A percentile compares a stretch with the other conserved stretches of the same genome.
Conservation (phyloP, 2,329 filamentous ascomycete species). For the Elsinoe necatrix region DNA sequence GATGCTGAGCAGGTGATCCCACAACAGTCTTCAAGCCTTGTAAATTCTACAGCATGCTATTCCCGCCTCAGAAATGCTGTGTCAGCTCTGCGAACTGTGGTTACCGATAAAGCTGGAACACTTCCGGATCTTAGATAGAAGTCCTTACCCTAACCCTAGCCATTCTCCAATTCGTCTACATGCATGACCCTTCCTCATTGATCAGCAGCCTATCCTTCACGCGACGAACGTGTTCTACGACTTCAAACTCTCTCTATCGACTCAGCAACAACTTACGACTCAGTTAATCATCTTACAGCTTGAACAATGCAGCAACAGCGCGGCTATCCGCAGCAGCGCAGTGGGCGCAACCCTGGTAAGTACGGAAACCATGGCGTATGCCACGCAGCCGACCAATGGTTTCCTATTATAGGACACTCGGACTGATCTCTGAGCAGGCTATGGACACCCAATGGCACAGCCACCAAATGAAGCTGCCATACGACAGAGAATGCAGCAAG, state of each 20-base stretch:
- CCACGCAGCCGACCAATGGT: too few relatives aligned
- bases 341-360: conserved; percentile 3
- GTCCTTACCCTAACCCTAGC: background rate
- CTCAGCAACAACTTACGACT: background rate
- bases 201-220: background rate
- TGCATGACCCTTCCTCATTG: background rate
- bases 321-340: conserved; percentile 11
- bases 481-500: conserved; percentile 40
- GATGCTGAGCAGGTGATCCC: too few relatives aligned
- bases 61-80: too few relatives aligned
- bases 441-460: conserved; percentile 27
- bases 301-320: background rate
- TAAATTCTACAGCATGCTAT: too few relatives aligned
- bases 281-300: too few relatives aligned
- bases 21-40: too few relatives aligned
- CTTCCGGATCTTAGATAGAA: too few relatives aligned
- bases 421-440: background rate
- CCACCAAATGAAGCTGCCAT: conserved; percentile 44
- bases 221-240: background rate
- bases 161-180: background rate
- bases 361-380: background rate
- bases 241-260: too few relatives aligned
- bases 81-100: too few relatives aligned
- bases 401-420: too few relatives aligned
- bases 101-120: too few relatives aligned